Evolutionary conservation across 257 asterid genomes (phyloP).

Genomic region (Pogostemon cablin): DNA sequence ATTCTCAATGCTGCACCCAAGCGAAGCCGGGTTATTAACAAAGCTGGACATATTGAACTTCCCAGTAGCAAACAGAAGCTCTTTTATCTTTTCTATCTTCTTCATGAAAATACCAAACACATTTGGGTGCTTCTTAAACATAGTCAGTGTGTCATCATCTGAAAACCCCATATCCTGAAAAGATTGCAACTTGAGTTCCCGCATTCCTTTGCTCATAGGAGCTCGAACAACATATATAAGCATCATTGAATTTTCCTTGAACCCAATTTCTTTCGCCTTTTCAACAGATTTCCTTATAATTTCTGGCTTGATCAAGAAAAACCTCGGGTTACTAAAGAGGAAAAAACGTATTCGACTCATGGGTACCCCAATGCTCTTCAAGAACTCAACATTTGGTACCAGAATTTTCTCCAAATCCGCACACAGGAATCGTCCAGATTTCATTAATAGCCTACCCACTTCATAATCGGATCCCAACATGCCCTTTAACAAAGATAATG

Average conservation of each 20-base stretch:
- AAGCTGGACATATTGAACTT: slow-evolving; percentile 13
- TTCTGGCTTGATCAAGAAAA: no score
- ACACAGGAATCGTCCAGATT: not conserved
- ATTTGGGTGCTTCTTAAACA: slow-evolving; percentile 25
- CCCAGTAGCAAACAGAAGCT: slow-evolving; percentile 26
- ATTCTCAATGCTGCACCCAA: slow-evolving; percentile 13
- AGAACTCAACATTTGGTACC: slow-evolving; percentile 17
- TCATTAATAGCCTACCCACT: not conserved
- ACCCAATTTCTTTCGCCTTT: slow-evolving; percentile 34
- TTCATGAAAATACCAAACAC: not conserved
- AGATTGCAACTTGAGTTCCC: slow-evolving; percentile 39
- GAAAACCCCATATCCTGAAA: slow-evolving; percentile 40
- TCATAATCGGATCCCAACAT: slow-evolving; percentile 9
- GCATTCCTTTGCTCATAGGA: slow-evolving; percentile 24
- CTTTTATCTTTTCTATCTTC: slow-evolving; percentile 13
- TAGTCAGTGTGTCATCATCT: slow-evolving; percentile 20
- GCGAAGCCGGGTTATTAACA: not conserved
- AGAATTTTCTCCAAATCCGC: not conserved
- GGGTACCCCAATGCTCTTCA: not conserved
- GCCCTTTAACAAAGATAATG: slow-evolving; percentile 1
- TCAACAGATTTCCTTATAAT: slow-evolving; percentile 17
- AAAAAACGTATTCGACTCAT: not conserved
- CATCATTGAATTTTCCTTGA: no score
- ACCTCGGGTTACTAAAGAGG: slow-evolving; percentile 27
- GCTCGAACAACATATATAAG: slow-evolving; percentile 1